Base-by-base conservation (phyloP, 2,329 filamentous ascomycete species). In the Fusarium sp. region DNA sequence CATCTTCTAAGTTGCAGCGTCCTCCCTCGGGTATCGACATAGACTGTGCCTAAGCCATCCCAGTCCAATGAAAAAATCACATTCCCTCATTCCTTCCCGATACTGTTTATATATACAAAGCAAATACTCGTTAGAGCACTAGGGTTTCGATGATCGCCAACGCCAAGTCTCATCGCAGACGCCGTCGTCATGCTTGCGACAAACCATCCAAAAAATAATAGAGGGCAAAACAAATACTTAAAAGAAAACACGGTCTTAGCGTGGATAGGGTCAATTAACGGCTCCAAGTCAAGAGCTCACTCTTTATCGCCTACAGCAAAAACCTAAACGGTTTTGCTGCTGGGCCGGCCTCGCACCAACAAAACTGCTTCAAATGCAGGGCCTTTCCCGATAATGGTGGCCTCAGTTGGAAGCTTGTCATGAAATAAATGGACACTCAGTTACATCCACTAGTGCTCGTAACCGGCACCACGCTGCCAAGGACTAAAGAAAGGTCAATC, bases 391-490 rank as follows among this genome's bases (percentile, higher is more conserved):
- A 40, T 26, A 26, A 59, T 60, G 60, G 52, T 50, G 38, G 27
- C 57, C 66, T 64, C 54, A 56, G 42, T 64, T 63, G n/a, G 57
- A 64, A 67, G 67, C 69, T 69, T 54, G 44, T 73, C 64, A 53
- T 71, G 41, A 67, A 65, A 73, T 53, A 65, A 69, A 67, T 49
- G 59, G 33, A 60, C 26, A 46, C 50, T 73, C 15, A 46, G 50
- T 69, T 62, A 63, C 46, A 65, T 70, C 71, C 60, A 66, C 69
- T 69, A 76, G 41, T 83, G 79, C 23, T 84, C 83, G 70, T 84
- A 84, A 42, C 83, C 83, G 48, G 83, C 83, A 64, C 83, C 83
- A 65, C 83, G 83, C 71, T 84, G 83, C 83, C 83, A 84, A 30
- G 83, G 83, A 73, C 83, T 84, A 49, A 61, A 30, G 20, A 41